These are phyloP conservation scores for Plasmodium malariae DNA, from an alignment of 169 alveolate genomes.

Conservation along the genomic window DNA sequence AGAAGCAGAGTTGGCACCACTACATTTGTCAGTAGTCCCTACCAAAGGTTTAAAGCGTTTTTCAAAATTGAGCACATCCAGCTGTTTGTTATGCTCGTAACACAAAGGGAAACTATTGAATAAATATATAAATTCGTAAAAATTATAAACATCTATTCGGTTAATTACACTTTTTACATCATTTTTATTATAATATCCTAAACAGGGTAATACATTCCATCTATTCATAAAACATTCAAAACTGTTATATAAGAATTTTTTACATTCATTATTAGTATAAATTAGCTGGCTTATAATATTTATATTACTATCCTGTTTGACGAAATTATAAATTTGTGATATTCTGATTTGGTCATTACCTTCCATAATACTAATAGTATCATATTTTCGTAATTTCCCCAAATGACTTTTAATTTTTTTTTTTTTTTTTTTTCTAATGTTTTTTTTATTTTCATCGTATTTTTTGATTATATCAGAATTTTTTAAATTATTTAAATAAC, in stretches of 20 bases:
- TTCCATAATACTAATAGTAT: slow-evolving; percentile 12
- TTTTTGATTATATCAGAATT: background rate
- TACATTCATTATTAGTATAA: slow-evolving; percentile 41
- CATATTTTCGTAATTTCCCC: slow-evolving; percentile 27
- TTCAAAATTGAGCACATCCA: background rate
- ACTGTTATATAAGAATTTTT: slow-evolving; percentile 34
- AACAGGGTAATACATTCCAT: slow-evolving; percentile 43
- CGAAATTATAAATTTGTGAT: slow-evolving; percentile 26
- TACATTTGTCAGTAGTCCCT: background rate
- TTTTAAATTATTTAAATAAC: no score
- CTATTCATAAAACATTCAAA: slow-evolving; percentile 14
- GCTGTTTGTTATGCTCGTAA: background rate
- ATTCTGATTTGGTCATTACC: background rate
- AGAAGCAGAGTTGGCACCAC: no score
- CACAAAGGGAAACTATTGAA: slow-evolving; percentile 34
- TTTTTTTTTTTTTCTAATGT: slow-evolving; percentile 1
- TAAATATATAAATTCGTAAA: slow-evolving; percentile 36
- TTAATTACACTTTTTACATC: background rate
- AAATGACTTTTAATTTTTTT: slow-evolving; percentile 8
- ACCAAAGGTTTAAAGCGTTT: background rate
- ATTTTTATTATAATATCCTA: slow-evolving; percentile 26
- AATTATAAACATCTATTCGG: slow-evolving; percentile 11
- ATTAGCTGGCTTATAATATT: slow-evolving; percentile 37
- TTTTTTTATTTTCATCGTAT: slow-evolving; percentile 1
- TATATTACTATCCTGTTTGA: slow-evolving; percentile 4